Percentiles rank a stretch among this genome's conserved stretches.
phyloP scores from a whole-genome alignment of 2,329 filamentous ascomycete species.

The Didymella glomerata region DNA sequence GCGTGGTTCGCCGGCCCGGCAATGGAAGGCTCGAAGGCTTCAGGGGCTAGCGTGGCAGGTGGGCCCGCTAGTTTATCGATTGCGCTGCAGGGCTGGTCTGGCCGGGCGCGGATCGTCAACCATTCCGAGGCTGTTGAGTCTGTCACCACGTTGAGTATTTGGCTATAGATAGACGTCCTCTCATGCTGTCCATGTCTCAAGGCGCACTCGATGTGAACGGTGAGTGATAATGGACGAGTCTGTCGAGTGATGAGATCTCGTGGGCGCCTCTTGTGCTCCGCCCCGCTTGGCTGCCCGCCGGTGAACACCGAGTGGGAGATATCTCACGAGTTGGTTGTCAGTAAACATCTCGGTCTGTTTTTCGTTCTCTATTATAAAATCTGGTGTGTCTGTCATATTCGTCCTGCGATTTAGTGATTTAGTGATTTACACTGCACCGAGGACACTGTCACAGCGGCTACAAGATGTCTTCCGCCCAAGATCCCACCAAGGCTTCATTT shows the following conservation, averaged over 20 bases:
- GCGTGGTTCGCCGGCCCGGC: conserved; percentile 14
- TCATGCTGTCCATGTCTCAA: background rate
- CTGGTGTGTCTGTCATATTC: too few species aligned
- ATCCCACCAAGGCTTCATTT: background rate
- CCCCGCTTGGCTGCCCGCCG: conserved; percentile 16
- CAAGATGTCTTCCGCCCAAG: conserved; percentile 4
- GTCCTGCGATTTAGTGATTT: too few species aligned
- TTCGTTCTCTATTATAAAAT: background rate
- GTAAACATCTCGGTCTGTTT: background rate
- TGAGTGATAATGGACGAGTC: background rate
- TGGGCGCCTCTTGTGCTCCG: conserved; percentile 17
- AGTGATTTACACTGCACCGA: background rate
- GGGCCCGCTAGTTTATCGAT: conserved; percentile 17
- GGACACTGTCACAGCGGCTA: background rate
- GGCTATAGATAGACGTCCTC: background rate
- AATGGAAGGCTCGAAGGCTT: background rate
- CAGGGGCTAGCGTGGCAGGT: conserved; percentile 11
- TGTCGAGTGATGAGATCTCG: conserved; percentile 6
- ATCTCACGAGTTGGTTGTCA: conserved; percentile 10
- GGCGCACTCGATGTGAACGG: background rate
- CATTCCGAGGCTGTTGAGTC: background rate
- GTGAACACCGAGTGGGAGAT: conserved; percentile 7
- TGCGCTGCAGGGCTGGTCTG: conserved; percentile 8
- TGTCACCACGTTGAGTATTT: background rate
- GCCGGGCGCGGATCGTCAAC: conserved; percentile 1